Conservation (phyloP, 2,329 filamentous ascomycete genomes). For the Biscogniauxia marginata region DNA sequence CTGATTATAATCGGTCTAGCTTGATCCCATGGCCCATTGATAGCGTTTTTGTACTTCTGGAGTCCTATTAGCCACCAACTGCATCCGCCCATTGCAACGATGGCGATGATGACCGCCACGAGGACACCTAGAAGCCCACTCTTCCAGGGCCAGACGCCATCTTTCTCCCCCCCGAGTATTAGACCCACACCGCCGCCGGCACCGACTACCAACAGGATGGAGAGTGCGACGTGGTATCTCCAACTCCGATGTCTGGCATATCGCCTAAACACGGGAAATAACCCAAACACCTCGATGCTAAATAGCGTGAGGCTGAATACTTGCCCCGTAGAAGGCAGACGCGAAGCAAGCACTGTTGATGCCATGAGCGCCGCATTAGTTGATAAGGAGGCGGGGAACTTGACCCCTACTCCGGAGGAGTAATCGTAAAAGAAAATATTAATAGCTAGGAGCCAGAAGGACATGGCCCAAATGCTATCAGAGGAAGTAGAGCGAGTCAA, state of each 20-base stretch:
- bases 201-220: slow-evolving; percentile 71
- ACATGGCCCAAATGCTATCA: slow-evolving; percentile 97
- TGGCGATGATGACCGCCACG: slow-evolving; percentile 71
- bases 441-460: slow-evolving; percentile 86
- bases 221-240: slow-evolving; percentile 76
- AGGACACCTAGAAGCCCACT: slow-evolving; percentile 68
- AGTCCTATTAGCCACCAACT: slow-evolving; percentile 97
- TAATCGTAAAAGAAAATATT: slow-evolving; percentile 99
- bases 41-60: slow-evolving; percentile 99
- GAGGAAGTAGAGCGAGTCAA: slow-evolving; percentile 89
- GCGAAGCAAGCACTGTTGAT: slow-evolving; percentile 86
- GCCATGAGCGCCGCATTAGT: slow-evolving; percentile 98
- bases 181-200: slow-evolving; percentile 77
- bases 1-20: slow-evolving; percentile 83
- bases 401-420: slow-evolving; percentile 63
- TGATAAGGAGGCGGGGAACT: slow-evolving; percentile 73
- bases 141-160: slow-evolving; percentile 49
- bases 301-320: slow-evolving; percentile 95
- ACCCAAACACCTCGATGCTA: slow-evolving; percentile 93
- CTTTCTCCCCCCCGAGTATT: slow-evolving; percentile 47
- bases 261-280: slow-evolving; percentile 96
- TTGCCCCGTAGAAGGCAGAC: slow-evolving; percentile 84
- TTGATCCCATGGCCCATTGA: slow-evolving; percentile 96
- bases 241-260: slow-evolving; percentile 81
- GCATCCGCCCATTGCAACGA: slow-evolving; percentile 83